A percentile compares a stretch with the other conserved stretches of the same genome.
Evolutionary conservation across 2,329 filamentous ascomycete species (phyloP).

Genomic region (Gremmenia infestans): DNA sequence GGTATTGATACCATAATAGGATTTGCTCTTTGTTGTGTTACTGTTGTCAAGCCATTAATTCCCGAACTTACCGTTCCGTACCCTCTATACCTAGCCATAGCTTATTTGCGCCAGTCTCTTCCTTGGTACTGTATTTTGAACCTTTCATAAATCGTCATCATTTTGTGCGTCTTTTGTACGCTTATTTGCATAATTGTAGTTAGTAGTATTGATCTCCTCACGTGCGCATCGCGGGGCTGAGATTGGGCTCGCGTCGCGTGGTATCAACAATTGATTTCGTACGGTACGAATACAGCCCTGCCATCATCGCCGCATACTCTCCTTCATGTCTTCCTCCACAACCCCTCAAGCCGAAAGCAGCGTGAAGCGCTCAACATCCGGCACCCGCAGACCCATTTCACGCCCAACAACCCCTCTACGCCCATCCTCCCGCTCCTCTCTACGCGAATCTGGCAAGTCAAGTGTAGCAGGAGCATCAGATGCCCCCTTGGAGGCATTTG

Average conservation of each 20-base stretch:
- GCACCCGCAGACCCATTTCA: conserved; percentile 31
- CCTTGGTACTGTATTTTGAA: neutral
- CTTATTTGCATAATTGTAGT: neutral
- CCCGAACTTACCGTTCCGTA: neutral
- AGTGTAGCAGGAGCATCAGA: conserved; percentile 47
- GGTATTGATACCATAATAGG: no score
- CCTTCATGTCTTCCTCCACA: conserved; percentile 24
- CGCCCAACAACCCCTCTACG: conserved; percentile 86
- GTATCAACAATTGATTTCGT: neutral
- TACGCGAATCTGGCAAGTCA: conserved; percentile 63
- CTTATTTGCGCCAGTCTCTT: neutral
- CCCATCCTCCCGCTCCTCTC: conserved; percentile 81
- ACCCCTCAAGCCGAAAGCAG: conserved; percentile 26
- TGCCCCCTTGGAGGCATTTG: conserved; percentile 74
- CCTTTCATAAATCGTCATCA: neutral
- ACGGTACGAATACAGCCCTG: neutral
- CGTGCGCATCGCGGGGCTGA: neutral
- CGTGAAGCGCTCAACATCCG: conserved; percentile 26
- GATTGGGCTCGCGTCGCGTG: neutral
- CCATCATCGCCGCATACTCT: neutral
- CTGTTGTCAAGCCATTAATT: neutral
- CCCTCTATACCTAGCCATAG: neutral
- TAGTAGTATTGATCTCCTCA: neutral
- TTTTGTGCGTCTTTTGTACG: neutral
- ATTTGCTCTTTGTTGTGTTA: neutral